Evolutionary conservation across 192 early-diverging fungal species (phyloP), one percentile per base, ranked within the genome.

Genomic region (Coemansia sp.): DNA sequence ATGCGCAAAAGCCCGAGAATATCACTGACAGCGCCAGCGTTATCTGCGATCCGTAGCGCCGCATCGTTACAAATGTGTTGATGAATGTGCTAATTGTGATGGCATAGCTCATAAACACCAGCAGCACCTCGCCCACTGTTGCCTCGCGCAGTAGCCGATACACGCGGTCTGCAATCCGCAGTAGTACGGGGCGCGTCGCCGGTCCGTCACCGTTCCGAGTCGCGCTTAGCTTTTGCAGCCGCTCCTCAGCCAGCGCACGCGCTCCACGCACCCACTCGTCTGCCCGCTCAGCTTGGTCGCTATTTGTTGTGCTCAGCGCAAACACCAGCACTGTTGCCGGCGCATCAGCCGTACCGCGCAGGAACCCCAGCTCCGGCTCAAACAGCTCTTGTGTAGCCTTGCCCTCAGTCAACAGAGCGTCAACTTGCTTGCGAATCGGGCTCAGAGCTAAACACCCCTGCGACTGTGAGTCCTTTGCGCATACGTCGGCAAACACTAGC

Each of bases 71-170:
- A 54, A 93, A 93, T 6, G 94, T 80, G 58, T 88, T 85, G 37
- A 88, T 78, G 64, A 95, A 90, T 1, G 93, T 93, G 52, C 86
- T 82, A 54, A 87, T 82, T 78, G 94, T 93, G 74, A 96, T 86
- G 7, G 91, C 68, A 77, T 93, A 91, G 63, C 90, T 89, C 25
- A 87, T 82, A 28, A 87, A 75, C 54, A 93, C 86, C 21, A 96
- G 85, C 40, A 91, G 72, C 26, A 93, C 86, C 63, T 96, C 93
- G 54, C 90, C 81, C 3, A 83, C 86, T 21, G 87, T 87, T 21
- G 91, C 90, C 58, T 87, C 79, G 74, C 86, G 62, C 65, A 93
- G 83, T 15, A 92, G 72, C 53, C 85, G 88, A 58, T 82, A 81
- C 46, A 92, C 84, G 42, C 72, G 73, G 36, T 68, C 62, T 19